Percentiles rank a stretch among this genome's conserved stretches.
These are phyloP conservation scores for Geotrichum armillariae DNA, from an alignment of 1,139 yeast genomes.

Conservation along the genomic window DNA sequence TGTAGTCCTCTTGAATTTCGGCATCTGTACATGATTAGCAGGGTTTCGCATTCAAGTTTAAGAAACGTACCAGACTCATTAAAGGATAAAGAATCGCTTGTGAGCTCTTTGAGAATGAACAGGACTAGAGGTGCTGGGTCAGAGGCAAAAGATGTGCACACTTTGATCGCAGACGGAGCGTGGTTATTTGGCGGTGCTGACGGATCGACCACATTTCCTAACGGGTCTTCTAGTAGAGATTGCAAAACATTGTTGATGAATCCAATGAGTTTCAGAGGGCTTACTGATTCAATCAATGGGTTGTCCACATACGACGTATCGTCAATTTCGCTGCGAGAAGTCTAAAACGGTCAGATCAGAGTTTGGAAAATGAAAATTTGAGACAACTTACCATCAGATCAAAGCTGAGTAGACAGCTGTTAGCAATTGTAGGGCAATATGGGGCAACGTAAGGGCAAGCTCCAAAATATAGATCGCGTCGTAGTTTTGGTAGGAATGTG, in stretches of 20 bases:
- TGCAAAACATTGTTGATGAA: constrained; percentile 20
- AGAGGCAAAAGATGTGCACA: constrained; percentile 20
- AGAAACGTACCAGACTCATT: constrained; percentile 5
- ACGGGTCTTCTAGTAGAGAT: constrained; percentile 20
- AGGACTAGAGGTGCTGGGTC: constrained; percentile 21
- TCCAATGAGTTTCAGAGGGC: constrained; percentile 19
- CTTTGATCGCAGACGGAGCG: constrained; percentile 15
- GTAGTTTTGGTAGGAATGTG: not conserved
- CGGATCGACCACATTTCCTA: constrained; percentile 13
- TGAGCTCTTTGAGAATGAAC: constrained; percentile 19
- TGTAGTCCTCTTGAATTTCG: constrained; percentile 2
- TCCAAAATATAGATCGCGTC: not conserved
- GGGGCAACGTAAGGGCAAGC: not conserved
- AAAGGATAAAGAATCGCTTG: not conserved
- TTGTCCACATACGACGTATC: constrained; percentile 1
- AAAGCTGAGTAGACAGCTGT: not conserved
- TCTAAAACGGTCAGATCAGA: constrained; percentile 9
- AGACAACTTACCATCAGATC: not conserved
- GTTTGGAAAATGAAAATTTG: not conserved
- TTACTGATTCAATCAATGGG: constrained; percentile 19
- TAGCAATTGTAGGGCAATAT: not conserved
- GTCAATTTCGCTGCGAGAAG: constrained; percentile 12
- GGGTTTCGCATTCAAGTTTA: not conserved
- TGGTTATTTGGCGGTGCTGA: constrained; percentile 1
- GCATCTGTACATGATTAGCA: not conserved